A percentile compares a stretch with the other conserved stretches of the same genome.
These are phyloP conservation scores for Ogataea degrootiae DNA, from an alignment of 805 yeast genomes.

Conservation along the genomic window DNA sequence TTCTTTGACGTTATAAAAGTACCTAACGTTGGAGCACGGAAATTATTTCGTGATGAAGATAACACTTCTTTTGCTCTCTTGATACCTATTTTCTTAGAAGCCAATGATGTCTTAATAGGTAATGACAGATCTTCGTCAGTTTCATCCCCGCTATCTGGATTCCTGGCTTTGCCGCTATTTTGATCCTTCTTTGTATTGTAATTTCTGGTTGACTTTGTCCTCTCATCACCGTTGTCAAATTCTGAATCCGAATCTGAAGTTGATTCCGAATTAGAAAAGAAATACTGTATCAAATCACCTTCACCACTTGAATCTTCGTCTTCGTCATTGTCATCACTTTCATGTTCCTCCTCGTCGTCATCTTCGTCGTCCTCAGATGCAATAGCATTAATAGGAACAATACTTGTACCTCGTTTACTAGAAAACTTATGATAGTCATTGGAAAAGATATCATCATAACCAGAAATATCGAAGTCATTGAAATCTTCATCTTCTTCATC, in stretches of 20 bases:
- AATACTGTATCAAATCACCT: slow-evolving; percentile 69
- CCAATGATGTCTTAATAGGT: slow-evolving; percentile 49
- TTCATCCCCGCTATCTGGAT: slow-evolving; percentile 67
- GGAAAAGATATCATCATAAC: slow-evolving; percentile 24
- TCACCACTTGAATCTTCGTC: slow-evolving; percentile 38
- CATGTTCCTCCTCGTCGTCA: slow-evolving; percentile 20
- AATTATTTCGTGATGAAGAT: slow-evolving; percentile 79
- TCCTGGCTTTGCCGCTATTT: slow-evolving; percentile 5
- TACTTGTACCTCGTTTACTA: slow-evolving; percentile 12
- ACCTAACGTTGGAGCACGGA: slow-evolving; percentile 88
- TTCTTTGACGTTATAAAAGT: slow-evolving; percentile 80
- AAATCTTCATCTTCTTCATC: slow-evolving; percentile 36
- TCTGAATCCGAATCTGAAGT: slow-evolving; percentile 20
- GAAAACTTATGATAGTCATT: slow-evolving; percentile 17
- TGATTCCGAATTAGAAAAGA: slow-evolving; percentile 39
- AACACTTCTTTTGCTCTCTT: slow-evolving; percentile 90
- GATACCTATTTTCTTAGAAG: slow-evolving; percentile 59
- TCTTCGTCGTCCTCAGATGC: slow-evolving; percentile 17
- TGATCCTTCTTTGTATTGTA: slow-evolving; percentile 11
- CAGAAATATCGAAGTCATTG: slow-evolving; percentile 24
- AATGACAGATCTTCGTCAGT: slow-evolving; percentile 89
- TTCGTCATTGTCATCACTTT: slow-evolving; percentile 25
- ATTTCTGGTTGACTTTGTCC: not conserved
- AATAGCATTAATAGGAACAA: slow-evolving; percentile 15
- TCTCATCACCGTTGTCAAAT: slow-evolving; percentile 6